Base-by-base conservation (phyloP, 495 filamentous ascomycete species). In the Cercophora sp. region DNA sequence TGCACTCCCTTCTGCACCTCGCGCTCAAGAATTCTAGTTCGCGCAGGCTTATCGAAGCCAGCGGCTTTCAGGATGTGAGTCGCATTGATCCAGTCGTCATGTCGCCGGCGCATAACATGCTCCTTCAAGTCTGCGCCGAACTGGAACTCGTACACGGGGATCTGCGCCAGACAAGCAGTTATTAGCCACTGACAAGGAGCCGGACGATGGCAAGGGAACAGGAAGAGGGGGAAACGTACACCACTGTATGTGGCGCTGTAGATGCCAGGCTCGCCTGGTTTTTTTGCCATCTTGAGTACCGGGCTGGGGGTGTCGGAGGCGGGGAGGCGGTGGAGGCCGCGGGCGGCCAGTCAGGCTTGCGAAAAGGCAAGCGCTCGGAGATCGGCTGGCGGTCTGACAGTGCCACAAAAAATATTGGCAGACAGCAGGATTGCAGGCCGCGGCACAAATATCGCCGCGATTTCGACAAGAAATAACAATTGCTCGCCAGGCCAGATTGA, bases 1-100 rank as follows among this genome's bases (percentile, higher is more conserved):
- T 98, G 93, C 8, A 85, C 76, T 8, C 91, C 92, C 67, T 96
- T 95, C 66, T 98, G 93, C 1, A 98, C 92, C 58, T 98, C 94
- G 41, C 94, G 81, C 73, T 98, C 93, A 13, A 98, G 80, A 50
- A 98, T 96, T 53, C 93, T 76, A 24, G 93, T 98, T 60, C 93
- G 79, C 10, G 91, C 88, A 5, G 93, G 92, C 70, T 98, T 98
- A 58, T 80, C 76, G 39, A 81, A 80, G 26, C 78, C 75, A 32
- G 76, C 72, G 15, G 72, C 87, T 68, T 97, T 97, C 41, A 96
- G 72, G 46, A 96, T 96, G 65, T 96, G 91, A 6, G 91, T 96
- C 16, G 91, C 91, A 66, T 96, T 96, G 57, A 96, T 72, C 89
- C 91, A 96, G 50, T 88, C 88, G 64, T 96, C 91, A 16, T 75